Conservation (phyloP, 805 yeast genomes). For the Saccharomycopsis sp. region DNA sequence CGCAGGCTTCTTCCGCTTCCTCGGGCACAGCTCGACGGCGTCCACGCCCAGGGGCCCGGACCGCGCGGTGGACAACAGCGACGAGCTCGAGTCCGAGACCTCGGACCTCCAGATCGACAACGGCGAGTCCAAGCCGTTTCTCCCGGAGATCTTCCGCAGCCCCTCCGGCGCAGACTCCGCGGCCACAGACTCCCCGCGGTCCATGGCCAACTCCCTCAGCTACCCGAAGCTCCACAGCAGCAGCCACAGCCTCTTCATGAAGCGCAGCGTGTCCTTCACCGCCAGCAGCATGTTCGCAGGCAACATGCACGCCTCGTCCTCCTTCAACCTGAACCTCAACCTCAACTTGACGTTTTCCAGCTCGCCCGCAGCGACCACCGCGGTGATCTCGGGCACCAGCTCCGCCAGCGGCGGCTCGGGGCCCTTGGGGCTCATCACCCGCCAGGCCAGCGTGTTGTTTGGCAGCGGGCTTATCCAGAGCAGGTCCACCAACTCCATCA, state of each 20-base stretch:
- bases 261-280: background rate
- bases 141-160: constrained; percentile 16
- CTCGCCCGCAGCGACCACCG: constrained; percentile 11
- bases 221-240: constrained; percentile 12
- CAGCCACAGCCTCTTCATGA: background rate
- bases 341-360: constrained; percentile 12
- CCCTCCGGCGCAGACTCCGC: constrained; percentile 5
- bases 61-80: constrained; percentile 10
- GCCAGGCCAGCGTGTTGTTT: constrained; percentile 11
- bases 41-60: constrained; percentile 6
- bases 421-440: constrained; percentile 1
- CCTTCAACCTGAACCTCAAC: constrained; percentile 14
- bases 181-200: constrained; percentile 11
- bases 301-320: constrained; percentile 9
- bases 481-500: constrained; percentile 16
- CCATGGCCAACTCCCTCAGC: constrained; percentile 11
- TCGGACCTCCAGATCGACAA: constrained; percentile 20
- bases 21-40: constrained; percentile 11
- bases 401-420: too few relatives aligned
- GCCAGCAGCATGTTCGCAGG: too few relatives aligned
- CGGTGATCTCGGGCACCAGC: constrained; percentile 12
- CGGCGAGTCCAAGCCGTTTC: constrained; percentile 14
- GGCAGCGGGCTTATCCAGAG: constrained; percentile 19
- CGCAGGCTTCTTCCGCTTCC: constrained; percentile 6
- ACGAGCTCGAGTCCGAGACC: constrained; percentile 17